Evolutionary conservation across 2,329 filamentous ascomycete species (phyloP).

Genomic region (Eutypa lata): DNA sequence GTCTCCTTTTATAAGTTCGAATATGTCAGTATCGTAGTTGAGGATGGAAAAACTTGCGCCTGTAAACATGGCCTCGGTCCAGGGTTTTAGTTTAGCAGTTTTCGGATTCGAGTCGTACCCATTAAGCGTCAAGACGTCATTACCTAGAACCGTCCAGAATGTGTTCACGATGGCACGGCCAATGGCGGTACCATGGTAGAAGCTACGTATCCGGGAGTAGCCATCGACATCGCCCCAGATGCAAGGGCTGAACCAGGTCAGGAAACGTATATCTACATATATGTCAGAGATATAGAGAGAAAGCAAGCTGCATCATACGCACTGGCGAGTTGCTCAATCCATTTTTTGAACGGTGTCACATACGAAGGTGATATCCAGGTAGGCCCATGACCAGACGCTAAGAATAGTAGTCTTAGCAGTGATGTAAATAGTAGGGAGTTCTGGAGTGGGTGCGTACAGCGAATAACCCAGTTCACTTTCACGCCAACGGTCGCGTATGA

Average conservation of each 20-base stretch:
- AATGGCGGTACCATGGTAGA: constrained; percentile 55
- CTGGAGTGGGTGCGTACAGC: constrained; percentile 24
- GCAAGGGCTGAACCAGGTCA: constrained; percentile 74
- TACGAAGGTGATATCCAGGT: constrained; percentile 49
- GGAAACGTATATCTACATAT: constrained; percentile 52
- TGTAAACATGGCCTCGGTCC: constrained; percentile 49
- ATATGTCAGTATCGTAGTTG: constrained; percentile 55
- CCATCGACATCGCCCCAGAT: constrained; percentile 66
- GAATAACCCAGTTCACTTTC: constrained; percentile 56
- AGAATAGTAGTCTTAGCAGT: constrained; percentile 1
- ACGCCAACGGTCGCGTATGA: constrained; percentile 51
- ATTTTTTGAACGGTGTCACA: constrained; percentile 47
- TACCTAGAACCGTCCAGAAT: constrained; percentile 57
- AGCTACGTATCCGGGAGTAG: constrained; percentile 48
- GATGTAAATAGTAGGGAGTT: not conserved
- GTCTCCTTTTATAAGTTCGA: constrained; percentile 51
- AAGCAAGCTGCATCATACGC: constrained; percentile 17
- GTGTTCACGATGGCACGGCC: constrained; percentile 52
- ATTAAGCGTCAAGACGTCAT: constrained; percentile 53
- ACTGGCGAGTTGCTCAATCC: constrained; percentile 48
- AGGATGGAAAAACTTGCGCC: constrained; percentile 56
- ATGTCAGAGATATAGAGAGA: not conserved
- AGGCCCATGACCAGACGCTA: constrained; percentile 53
- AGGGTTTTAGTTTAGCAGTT: constrained; percentile 51
- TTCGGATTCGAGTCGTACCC: constrained; percentile 53